Evolutionary conservation across 768 basidiomycete species (phyloP).

Genomic region (Mycena haematopus): DNA sequence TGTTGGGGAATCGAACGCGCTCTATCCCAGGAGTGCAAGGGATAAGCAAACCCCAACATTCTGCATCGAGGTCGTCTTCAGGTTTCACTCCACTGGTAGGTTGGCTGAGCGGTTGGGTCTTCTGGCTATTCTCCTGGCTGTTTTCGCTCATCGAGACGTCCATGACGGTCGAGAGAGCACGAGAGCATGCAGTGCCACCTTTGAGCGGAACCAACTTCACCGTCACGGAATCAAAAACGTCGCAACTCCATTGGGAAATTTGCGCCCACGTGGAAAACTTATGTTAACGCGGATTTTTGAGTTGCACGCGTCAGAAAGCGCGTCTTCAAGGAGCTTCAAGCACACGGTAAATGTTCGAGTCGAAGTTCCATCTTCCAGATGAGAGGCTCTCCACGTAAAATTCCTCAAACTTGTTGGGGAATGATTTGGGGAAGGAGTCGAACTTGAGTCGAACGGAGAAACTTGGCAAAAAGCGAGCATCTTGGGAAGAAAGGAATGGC

Average conservation of each 20-base stretch:
- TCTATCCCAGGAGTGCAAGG: conserved; percentile 1
- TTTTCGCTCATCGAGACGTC: conserved; percentile 13
- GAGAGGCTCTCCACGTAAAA: background rate
- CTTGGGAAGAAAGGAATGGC: background rate
- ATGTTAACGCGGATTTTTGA: conserved; percentile 4
- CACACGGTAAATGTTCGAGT: background rate
- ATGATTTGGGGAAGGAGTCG: background rate
- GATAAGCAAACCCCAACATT: conserved; percentile 27
- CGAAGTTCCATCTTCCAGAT: background rate
- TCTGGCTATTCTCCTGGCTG: conserved; percentile 2
- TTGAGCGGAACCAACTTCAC: background rate
- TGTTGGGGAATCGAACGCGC: conserved; percentile 7
- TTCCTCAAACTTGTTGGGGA: background rate
- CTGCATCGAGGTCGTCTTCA: background rate
- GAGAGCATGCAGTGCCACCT: conserved; percentile 1
- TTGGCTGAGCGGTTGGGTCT: conserved; percentile 12
- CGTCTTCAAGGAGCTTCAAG: background rate
- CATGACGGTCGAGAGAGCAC: conserved; percentile 4
- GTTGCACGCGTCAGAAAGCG: background rate
- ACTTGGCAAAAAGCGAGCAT: background rate
- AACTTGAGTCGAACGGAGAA: background rate
- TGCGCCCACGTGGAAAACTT: conserved; percentile 19
- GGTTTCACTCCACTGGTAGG: background rate
- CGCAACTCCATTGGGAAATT: conserved; percentile 19
- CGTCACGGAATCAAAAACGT: conserved; percentile 6